These are phyloP conservation scores for Acacia melanoxylon DNA, from an alignment of 306 rosid genomes.

Conservation along the genomic window DNA sequence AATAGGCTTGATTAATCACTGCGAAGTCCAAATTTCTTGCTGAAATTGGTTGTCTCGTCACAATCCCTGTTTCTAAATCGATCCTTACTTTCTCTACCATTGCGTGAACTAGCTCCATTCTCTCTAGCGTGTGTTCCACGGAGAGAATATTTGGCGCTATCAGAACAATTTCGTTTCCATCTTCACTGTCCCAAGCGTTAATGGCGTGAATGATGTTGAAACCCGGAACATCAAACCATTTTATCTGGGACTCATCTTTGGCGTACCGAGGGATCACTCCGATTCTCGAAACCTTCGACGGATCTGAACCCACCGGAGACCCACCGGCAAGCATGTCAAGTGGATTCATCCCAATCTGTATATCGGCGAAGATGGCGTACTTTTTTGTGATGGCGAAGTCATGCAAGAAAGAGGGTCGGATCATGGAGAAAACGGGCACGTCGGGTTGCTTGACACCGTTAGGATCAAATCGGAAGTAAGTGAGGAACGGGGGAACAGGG, in stretches of 20 bases:
- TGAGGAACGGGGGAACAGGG: conserved; percentile 74
- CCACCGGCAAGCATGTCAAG: conserved; percentile 65
- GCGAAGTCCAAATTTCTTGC: conserved; percentile 73
- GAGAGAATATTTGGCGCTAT: conserved; percentile 83
- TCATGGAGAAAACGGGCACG: conserved; percentile 82
- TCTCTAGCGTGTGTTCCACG: conserved; percentile 74
- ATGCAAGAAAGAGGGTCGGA: conserved; percentile 63
- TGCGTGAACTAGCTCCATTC: conserved; percentile 66
- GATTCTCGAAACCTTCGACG: conserved; percentile 53
- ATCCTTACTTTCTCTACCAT: conserved; percentile 72
- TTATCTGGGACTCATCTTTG: conserved; percentile 55
- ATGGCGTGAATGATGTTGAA: conserved; percentile 75
- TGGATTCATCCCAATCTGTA: conserved; percentile 77
- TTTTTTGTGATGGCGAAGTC: conserved; percentile 83
- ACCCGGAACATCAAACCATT: conserved; percentile 89
- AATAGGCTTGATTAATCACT: conserved; percentile 48
- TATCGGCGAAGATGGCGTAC: conserved; percentile 68
- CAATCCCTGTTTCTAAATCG: conserved; percentile 57
- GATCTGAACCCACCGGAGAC: conserved; percentile 66
- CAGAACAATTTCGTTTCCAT: conserved; percentile 46
- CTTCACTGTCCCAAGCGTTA: conserved; percentile 91
- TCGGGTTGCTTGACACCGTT: conserved; percentile 55
- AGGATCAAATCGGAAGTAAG: conserved; percentile 62
- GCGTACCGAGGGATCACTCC: conserved; percentile 77
- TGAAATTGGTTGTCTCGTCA: conserved; percentile 64